Evolutionary conservation across 306 rosid species (phyloP), one percentile per base, ranked within the genome.

Genomic region (Vicia faba): DNA sequence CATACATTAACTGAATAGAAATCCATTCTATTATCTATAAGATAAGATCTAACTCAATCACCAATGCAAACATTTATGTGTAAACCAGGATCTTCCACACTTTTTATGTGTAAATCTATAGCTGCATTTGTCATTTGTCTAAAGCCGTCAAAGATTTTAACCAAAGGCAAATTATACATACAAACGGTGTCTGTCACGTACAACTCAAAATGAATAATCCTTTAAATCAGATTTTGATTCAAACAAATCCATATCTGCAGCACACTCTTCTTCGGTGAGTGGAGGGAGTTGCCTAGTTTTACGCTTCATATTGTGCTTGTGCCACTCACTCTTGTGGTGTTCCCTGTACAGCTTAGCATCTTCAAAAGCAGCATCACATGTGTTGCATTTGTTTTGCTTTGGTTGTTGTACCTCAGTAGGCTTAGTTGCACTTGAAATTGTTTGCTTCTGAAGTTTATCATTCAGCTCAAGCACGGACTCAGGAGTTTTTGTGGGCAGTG

Each of bases 321-420:
- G 98, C 98, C 96, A 93, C 29, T 89, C 98, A 53, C 93, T 84
- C 88, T 87, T 93, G 69, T 76, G 87, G 76, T 93, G 98, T 74
- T 93, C 96, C 75, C 98, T 83, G 44, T 78, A 93, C 82, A 75
- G 64, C 71, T 65, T 83, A 71, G 91, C 23, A 66, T 89, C 96
- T 15, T 84, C 89, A 26, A 83, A 79, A 39, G 38, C 75, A 3
- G 73, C 85, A 45, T 82, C 74, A 48, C 98, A 92, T 0, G 91
- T 89, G 74, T 50, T 82, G 82, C 98, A 92, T 69, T 59, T 86
- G 79, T 71, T 89, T 72, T 83, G 91, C 84, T 79, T 92, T 49
- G 81, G 83, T 45, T 83, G 91, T 36, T 84, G 93, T 25, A 48
- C 85, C 31, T 63, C 76, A 8, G 75, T 14, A 49, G 75, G 75